These are phyloP conservation scores for Aspergillus japonicus DNA, from an alignment of 2,329 filamentous ascomycete genomes.

Conservation along the genomic window DNA sequence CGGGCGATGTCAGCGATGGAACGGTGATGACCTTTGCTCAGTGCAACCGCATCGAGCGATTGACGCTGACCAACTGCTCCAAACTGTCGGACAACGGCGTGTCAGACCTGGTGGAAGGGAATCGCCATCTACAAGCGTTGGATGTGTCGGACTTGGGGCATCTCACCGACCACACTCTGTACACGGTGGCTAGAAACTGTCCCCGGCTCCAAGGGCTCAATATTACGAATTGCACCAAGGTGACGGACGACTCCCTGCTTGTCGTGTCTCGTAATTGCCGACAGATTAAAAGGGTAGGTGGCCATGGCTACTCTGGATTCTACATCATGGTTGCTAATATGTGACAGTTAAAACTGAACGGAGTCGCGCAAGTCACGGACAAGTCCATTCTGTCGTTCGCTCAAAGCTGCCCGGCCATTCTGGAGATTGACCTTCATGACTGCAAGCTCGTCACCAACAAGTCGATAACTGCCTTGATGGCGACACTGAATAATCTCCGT, in stretches of 20 bases:
- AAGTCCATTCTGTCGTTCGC: constrained; percentile 81
- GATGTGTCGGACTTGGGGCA: constrained; percentile 81
- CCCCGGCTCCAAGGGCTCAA: constrained; percentile 86
- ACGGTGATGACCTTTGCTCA: constrained; percentile 77
- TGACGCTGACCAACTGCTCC: constrained; percentile 88
- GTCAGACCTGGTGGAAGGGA: constrained; percentile 74
- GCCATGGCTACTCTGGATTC: neutral
- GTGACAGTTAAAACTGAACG: constrained; percentile 83
- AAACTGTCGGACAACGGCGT: constrained; percentile 82
- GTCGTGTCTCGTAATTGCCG: constrained; percentile 77
- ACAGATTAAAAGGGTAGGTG: constrained; percentile 77
- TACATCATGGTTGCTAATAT: constrained; percentile 14
- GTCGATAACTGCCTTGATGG: constrained; percentile 77
- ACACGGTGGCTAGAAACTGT: constrained; percentile 77
- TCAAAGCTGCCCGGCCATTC: constrained; percentile 81
- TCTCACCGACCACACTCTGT: constrained; percentile 78
- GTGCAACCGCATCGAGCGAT: constrained; percentile 86
- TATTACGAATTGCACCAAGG: constrained; percentile 77
- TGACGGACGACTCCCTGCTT: constrained; percentile 84
- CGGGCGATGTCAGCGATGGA: constrained; percentile 78
- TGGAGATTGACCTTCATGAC: constrained; percentile 93
- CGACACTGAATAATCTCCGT: constrained; percentile 76
- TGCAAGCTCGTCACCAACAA: constrained; percentile 78
- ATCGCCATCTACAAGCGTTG: constrained; percentile 77
- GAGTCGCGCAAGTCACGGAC: constrained; percentile 82